Evolutionary conservation across 805 yeast genomes (phyloP), one percentile per base, ranked within the genome.

Genomic region (Cyberlindnera nakhonratchasimensis): DNA sequence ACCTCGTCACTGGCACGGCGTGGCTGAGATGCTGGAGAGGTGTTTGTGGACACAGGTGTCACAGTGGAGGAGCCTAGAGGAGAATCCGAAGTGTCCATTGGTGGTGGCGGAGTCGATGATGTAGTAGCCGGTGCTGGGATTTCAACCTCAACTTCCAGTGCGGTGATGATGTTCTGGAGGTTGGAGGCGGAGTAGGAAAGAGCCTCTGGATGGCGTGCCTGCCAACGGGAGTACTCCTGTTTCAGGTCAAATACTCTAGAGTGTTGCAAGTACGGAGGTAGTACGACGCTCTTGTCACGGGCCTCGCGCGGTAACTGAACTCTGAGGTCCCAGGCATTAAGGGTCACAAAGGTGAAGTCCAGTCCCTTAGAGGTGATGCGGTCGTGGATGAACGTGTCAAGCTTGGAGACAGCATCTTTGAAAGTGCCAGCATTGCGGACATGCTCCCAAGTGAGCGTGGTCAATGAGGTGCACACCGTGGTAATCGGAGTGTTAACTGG

Each of bases 221-320:
- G 86, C 86, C 88, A 84, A 52, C 79, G 82, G 31, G 72, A 59
- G 61, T 74, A 87, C 62, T 90, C 97, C 46, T 74, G 76, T 57
- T 75, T 74, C 47, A 89, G 64, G 61, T 87, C 96, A 63, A 86
- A 88, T 19, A 83, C 73, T 33, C 80, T 71, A 3, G 96, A 85
- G 50, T 82, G 81, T 59, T 82, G 86, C 45, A 90, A 64, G 58
- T 82, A 86, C 5, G 75, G 70, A 0, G 96, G 96, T 42, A 89
- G 70, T 5, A 71, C 74, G 43, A 84, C 80, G 10, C 77, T 74
- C 58, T 83, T 79, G 57, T 86, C 95, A 30, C 87, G 70, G 7
- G 95, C 86, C 59, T 88, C 95, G 36, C 95, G 72, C 11, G 85
- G 83, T 26, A 90, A 65, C 55, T 82, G 83, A 36, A 90, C 90